Evolutionary conservation across 441 rosid species (phyloP), one percentile per base, ranked within the genome.

Genomic region (Jatropha podagrica): DNA sequence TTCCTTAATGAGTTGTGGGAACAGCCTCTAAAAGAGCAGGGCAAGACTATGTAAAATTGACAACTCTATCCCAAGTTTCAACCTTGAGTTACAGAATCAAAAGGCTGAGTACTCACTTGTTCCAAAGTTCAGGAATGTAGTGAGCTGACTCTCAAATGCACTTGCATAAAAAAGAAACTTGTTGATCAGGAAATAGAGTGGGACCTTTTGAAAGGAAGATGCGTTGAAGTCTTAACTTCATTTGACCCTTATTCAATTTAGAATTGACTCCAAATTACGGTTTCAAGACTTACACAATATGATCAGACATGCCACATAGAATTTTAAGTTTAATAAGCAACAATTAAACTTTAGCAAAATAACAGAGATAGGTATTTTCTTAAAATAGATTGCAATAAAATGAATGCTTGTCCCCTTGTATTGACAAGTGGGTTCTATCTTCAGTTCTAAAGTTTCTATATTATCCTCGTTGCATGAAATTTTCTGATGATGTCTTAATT

Each of bases 351-450:
- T 46, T 48, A 7, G 27, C 23, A 67, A 74, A 58, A 74, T 44
- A 67, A n/a, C 48, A 56, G 66, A 58, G 58, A 15, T 11, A 44
- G 58, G 72, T 66, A 67, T 56, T 74, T 74, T 27, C n/a, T 12
- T 46, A 67, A 20, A 17, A 58, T 56, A 41, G n/a, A 27, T 4
- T 66, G 56, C 71, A 23, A 74, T 26, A 55, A 42, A 66, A 54
- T 27, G 42, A 42, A 41, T 65, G 27, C 2, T 13, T 52, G 7
- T 58, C 18, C 58, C 78, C 9, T 67, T 68, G 32, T 41, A 6
- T 65, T 73, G 68, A 32, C 20, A 27, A 71, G 56, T 49, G 51
- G 14, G 56, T 58, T 60, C 46, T 55, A 10, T 3, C 32, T 37
- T 27, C 73, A 14, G 27, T 42, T 20, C 51, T 7, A 61, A 55